A percentile compares a stretch with the other conserved stretches of the same genome.
Evolutionary conservation across 75 land plant genomes (phyloP).

Genomic region (Cunninghamia lanceolata): DNA sequence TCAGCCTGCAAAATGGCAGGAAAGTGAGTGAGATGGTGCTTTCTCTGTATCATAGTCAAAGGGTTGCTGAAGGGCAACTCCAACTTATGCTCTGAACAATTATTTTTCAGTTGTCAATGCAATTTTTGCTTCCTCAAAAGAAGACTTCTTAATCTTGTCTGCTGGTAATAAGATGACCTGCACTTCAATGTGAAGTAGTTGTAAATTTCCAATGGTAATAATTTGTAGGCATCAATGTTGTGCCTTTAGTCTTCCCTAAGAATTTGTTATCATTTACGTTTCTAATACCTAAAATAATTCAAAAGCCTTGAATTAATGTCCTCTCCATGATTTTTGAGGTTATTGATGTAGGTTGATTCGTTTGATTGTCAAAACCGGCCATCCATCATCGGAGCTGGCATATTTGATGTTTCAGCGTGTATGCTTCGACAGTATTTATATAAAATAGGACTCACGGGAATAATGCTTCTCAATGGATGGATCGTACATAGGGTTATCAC

Average conservation of each 20-base stretch:
- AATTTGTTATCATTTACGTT: not conserved
- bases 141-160: not conserved
- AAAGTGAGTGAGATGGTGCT: not conserved
- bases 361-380: not conserved
- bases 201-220: not conserved
- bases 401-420: not conserved
- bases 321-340: not conserved
- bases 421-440: too few relatives aligned
- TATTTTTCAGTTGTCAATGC: not conserved
- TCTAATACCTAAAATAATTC: not conserved
- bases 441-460: not conserved
- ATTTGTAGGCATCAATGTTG: not conserved
- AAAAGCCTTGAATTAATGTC: not conserved
- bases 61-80: not conserved
- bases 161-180: not conserved
- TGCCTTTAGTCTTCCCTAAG: not conserved
- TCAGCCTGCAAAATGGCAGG: not conserved
- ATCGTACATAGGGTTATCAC: not conserved
- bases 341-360: not conserved
- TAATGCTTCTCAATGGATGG: not conserved
- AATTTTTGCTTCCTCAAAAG: not conserved
- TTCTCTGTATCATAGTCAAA: conserved; percentile 5
- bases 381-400: not conserved
- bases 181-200: not conserved
- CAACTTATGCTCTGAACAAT: not conserved